Evolutionary conservation across 306 rosid species (phyloP).

Genomic region (Inga leiocalycina): DNA sequence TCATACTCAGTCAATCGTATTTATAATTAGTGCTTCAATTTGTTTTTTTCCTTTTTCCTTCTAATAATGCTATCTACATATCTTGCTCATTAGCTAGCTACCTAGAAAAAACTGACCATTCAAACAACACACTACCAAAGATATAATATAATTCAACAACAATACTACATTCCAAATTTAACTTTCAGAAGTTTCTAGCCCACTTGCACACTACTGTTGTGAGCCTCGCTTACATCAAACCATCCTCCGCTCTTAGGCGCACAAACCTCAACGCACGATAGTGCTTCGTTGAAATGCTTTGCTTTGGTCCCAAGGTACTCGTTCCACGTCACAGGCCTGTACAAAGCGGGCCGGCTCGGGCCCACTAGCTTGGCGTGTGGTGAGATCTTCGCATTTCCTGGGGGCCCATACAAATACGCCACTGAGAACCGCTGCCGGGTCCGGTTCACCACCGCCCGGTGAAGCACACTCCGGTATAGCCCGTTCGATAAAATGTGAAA

Average conservation of each 20-base stretch:
- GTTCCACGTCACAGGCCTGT: constrained; percentile 80
- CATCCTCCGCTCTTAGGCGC: constrained; percentile 46
- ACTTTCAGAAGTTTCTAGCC: constrained; percentile 35
- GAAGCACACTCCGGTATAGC: constrained; percentile 65
- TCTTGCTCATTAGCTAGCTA: neutral
- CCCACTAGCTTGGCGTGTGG: constrained; percentile 63
- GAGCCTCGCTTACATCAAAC: constrained; percentile 57
- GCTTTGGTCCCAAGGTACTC: constrained; percentile 89
- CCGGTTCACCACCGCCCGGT: constrained; percentile 80
- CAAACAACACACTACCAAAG: constrained; percentile 13
- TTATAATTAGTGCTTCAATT: constrained; percentile 6
- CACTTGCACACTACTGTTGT: constrained; percentile 43
- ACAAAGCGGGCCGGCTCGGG: constrained; percentile 67
- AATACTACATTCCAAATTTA: neutral
- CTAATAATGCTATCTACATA: neutral
- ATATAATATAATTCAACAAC: neutral
- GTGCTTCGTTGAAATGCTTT: constrained; percentile 80
- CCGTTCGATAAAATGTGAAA: constrained; percentile 85
- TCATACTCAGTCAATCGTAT: constrained; percentile 9
- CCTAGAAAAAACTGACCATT: constrained; percentile 42
- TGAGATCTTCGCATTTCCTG: constrained; percentile 50
- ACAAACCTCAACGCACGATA: constrained; percentile 54
- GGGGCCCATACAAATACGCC: constrained; percentile 82
- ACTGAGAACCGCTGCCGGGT: constrained; percentile 57
- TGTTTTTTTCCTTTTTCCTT: neutral